Percentiles rank a stretch among this genome's conserved stretches.
Evolutionary conservation across 2,329 filamentous ascomycete species (phyloP).

Genomic region (Pseudocercospora ulei): DNA sequence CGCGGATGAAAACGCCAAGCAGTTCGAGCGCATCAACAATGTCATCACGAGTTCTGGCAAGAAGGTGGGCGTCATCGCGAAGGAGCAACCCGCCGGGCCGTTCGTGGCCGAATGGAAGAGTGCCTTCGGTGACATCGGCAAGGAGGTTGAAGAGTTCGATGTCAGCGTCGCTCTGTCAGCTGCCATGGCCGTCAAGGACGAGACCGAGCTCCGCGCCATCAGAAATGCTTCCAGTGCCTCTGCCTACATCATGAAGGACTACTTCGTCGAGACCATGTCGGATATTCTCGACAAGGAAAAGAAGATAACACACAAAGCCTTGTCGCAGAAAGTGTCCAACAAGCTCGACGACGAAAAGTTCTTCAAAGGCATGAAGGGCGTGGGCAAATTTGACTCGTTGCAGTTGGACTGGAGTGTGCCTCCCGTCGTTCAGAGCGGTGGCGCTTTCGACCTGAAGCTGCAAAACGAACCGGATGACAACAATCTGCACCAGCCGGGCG

Average conservation of each 20-base stretch:
- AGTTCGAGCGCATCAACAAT: conserved; percentile 73
- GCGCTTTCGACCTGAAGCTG: conserved; percentile 84
- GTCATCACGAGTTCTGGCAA: conserved; percentile 82
- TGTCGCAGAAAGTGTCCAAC: conserved; percentile 77
- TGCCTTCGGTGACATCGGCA: conserved; percentile 62
- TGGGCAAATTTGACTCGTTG: conserved; percentile 72
- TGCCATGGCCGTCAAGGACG: conserved; percentile 87
- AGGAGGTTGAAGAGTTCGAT: conserved; percentile 82
- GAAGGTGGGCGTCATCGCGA: conserved; percentile 77
- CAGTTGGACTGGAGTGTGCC: conserved; percentile 94
- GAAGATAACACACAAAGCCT: conserved; percentile 80
- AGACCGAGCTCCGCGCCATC: conserved; percentile 86
- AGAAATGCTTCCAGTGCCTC: conserved; percentile 89
- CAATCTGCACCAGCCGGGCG: conserved; percentile 68
- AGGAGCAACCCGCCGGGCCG: conserved; percentile 73
- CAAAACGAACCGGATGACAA: conserved; percentile 66
- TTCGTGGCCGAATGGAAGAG: conserved; percentile 97
- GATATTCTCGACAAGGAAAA: conserved; percentile 91
- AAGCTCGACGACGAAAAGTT: conserved; percentile 93
- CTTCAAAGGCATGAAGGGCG: conserved; percentile 77
- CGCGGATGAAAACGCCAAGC: conserved; percentile 78
- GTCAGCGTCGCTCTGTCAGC: conserved; percentile 71
- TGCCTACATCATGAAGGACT: conserved; percentile 87
- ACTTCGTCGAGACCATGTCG: conserved; percentile 97
- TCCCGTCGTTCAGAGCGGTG: conserved; percentile 77